Percentiles rank a stretch among this genome's conserved stretches.
Conservation (phyloP, 2,329 filamentous ascomycete genomes). For the Aspergillus sp. region DNA sequence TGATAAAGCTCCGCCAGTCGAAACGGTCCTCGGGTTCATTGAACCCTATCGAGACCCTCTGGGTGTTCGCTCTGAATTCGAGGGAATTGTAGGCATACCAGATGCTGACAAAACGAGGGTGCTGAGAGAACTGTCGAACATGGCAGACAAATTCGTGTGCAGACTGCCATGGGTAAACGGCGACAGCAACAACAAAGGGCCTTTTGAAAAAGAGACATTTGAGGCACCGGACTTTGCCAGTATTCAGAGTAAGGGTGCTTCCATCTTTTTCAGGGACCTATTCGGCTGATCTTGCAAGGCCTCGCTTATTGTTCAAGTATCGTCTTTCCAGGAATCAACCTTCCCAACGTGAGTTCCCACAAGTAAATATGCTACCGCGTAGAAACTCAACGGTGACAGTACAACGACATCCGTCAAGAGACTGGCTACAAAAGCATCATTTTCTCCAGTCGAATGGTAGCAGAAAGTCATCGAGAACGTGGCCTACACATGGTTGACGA, state of each 20-base stretch:
- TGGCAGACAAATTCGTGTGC: conserved; percentile 10
- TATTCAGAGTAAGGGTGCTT: conserved; percentile 11
- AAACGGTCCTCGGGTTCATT: conserved; percentile 56
- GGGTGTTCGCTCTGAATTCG: conserved; percentile 55
- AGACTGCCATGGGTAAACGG: conserved; percentile 29
- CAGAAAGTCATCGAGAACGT: conserved; percentile 11
- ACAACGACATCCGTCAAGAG: conserved; percentile 57
- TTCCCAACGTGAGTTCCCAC: conserved; percentile 50
- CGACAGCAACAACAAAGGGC: conserved; percentile 31
- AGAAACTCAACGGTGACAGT: background rate
- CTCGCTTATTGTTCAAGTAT: conserved; percentile 48
- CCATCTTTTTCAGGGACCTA: background rate
- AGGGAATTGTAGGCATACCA: conserved; percentile 45
- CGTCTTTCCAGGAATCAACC: conserved; percentile 46
- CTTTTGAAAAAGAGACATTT: conserved; percentile 23
- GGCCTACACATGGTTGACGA: background rate
- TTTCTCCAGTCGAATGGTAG: conserved; percentile 53
- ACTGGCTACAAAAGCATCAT: conserved; percentile 89
- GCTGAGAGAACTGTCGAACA: conserved; percentile 15
- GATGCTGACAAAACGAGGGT: conserved; percentile 23
- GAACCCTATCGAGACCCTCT: conserved; percentile 57
- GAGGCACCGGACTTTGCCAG: conserved; percentile 23
- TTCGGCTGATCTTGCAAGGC: conserved; percentile 25
- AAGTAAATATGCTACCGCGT: background rate
- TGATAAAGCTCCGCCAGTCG: conserved; percentile 53